Base-by-base conservation (phyloP, 2,329 filamentous ascomycete species). In the Hymenotorrendiella dingleyae region DNA sequence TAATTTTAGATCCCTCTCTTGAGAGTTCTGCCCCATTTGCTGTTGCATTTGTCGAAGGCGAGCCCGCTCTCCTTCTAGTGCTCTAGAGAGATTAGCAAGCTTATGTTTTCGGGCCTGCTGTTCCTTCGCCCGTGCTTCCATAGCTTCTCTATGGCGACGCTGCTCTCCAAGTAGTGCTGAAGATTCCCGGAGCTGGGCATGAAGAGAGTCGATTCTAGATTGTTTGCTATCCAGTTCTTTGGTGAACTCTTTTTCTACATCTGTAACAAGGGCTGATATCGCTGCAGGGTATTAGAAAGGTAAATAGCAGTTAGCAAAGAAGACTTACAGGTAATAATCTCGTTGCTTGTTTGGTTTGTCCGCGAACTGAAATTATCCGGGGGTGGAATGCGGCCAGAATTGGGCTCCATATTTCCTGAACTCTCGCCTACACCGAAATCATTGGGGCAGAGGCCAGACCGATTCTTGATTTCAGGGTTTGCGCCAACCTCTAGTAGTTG, bases 401-500 rank as follows among this genome's bases (percentile, higher is more conserved):
- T 63, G 10, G 73, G 71, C 2, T 64, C 61, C 11, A 65, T 67
- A 38, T 87, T 84, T 8, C 33, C 34, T 7, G 49, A 44, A 24
- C 50, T 54, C 8, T 79, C 78, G 4, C 88, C 88, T 21, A 97
- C 87, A 7, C 91, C 91, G 67, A 98, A 98, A 62, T 97, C 93
- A n/a, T 89, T 73, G 1, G 93, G 90, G 28, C 87, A 77, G 10
- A 97, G 73, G 16, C 91, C 90, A 33, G 90, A 90, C 36, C 89
- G 81, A 58, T 98, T 98, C 5, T 88, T 78, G 57, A 97, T 90
- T 40, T 84, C 80, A n/a, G 89, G 84, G 62, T 97, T 89, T 1
- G 93, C 93, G 43, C 91, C 89, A 32, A 98, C 90, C 65, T 98
- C 93, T 9, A 97, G 73, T 23, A 98, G 72, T 61, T 98, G 93